phyloP scores from a whole-genome alignment of 208 protist species.

The Acanthamoeba royreba region DNA sequence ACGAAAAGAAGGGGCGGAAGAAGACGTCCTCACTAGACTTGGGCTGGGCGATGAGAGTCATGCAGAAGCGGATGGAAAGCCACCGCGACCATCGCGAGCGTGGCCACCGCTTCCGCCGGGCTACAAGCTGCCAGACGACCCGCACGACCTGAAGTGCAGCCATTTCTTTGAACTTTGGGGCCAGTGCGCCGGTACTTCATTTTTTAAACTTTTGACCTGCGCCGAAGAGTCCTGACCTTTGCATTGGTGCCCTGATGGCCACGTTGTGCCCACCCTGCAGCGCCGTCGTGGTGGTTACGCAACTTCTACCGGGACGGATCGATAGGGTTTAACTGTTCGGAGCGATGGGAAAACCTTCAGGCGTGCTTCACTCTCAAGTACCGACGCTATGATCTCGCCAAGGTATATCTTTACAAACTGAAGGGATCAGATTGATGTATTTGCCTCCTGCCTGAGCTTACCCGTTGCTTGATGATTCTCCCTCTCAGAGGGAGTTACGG shows the following conservation, averaged over 20 bases:
- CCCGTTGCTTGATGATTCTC: background rate
- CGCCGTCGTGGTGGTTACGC: background rate
- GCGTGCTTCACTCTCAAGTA: background rate
- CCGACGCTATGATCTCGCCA: background rate
- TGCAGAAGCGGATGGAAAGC: background rate
- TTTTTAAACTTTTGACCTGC: background rate
- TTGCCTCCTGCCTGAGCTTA: background rate
- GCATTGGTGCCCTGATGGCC: no score
- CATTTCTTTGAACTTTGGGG: background rate
- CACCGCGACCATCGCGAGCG: background rate
- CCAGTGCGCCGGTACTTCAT: background rate
- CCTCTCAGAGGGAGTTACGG: background rate
- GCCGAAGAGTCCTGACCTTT: no score
- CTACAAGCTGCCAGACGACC: background rate
- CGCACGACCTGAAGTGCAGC: background rate
- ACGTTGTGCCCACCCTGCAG: background rate
- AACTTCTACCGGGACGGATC: background rate
- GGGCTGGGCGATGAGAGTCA: background rate
- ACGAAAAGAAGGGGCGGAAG: background rate
- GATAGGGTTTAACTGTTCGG: background rate
- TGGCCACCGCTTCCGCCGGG: background rate
- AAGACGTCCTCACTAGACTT: no score
- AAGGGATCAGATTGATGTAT: background rate
- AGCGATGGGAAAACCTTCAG: constrained; percentile 2
- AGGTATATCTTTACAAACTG: background rate